These are phyloP conservation scores for Thelonectria rubi DNA, from an alignment of 2,329 filamentous ascomycete species.

Conservation along the genomic window DNA sequence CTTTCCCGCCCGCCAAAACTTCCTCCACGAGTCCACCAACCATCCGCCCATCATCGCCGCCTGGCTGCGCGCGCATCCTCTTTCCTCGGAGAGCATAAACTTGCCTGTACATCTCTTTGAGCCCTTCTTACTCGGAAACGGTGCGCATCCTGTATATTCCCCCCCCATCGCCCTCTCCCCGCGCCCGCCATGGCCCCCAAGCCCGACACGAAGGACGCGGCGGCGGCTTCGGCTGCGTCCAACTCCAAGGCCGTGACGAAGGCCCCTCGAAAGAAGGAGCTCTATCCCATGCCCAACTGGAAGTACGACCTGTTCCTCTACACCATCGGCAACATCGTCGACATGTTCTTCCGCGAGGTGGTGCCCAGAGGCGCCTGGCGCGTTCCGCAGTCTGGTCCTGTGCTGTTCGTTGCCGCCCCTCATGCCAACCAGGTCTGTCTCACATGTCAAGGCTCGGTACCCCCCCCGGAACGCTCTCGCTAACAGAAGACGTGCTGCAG, in stretches of 20 bases:
- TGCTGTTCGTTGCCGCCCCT: conserved; percentile 95
- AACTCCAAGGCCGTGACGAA: conserved; percentile 35
- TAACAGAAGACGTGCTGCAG: conserved; percentile 54
- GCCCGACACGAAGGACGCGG: conserved; percentile 37
- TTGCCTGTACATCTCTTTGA: background rate
- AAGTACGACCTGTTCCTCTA: conserved; percentile 83
- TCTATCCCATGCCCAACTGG: conserved; percentile 75
- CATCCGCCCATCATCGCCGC: conserved; percentile 14
- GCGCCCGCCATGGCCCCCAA: conserved; percentile 34
- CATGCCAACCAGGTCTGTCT: conserved; percentile 88
- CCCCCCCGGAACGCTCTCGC: background rate
- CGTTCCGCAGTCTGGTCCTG: conserved; percentile 85
- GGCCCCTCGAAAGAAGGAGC: conserved; percentile 56
- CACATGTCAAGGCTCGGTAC: conserved; percentile 14
- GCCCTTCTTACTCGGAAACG: background rate
- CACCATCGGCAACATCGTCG: conserved; percentile 82
- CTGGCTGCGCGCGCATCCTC: conserved; percentile 8
- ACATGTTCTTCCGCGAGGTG: conserved; percentile 98
- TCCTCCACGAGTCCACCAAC: background rate
- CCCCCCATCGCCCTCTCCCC: conserved; percentile 17
- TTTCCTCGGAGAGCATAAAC: background rate
- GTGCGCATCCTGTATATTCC: background rate
- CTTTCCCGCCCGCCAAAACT: conserved; percentile 18
- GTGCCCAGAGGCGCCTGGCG: conserved; percentile 96
- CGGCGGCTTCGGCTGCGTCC: conserved; percentile 35